Evolutionary conservation across 2,329 filamentous ascomycete species (phyloP).

Genomic region (Colletotrichum falcatum): DNA sequence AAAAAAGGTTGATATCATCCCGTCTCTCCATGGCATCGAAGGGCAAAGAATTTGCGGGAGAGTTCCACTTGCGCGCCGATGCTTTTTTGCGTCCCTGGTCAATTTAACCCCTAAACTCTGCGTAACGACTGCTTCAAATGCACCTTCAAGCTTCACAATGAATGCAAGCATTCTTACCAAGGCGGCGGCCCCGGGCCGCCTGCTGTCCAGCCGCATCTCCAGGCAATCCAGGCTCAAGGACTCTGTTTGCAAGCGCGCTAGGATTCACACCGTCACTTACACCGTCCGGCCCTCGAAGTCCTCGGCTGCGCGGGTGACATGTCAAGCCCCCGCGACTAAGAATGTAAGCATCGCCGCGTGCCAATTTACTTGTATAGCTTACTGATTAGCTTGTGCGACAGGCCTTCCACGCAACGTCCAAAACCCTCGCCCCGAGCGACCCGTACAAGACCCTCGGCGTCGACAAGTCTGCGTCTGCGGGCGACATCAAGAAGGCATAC

Average conservation of each 20-base stretch:
- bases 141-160: constrained; percentile 52
- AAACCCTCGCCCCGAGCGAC: constrained; percentile 70
- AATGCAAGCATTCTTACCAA: constrained; percentile 62
- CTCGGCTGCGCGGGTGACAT: constrained; percentile 48
- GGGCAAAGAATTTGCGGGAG: constrained; percentile 46
- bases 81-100: constrained; percentile 29
- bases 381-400: constrained; percentile 45
- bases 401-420: constrained; percentile 71
- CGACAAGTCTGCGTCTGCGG: constrained; percentile 79
- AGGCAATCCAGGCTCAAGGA: constrained; percentile 55
- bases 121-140: constrained; percentile 35
- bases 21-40: constrained; percentile 42
- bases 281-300: constrained; percentile 30
- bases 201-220: constrained; percentile 53
- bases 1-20: constrained; percentile 40
- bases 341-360: constrained; percentile 39
- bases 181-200: constrained; percentile 59
- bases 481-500: constrained; percentile 98
- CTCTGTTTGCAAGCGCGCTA: constrained; percentile 52
- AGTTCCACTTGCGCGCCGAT: constrained; percentile 36
- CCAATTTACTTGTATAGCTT: neutral
- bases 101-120: constrained; percentile 35
- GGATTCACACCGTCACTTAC: constrained; percentile 40
- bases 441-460: constrained; percentile 92
- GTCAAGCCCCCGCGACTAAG: constrained; percentile 39